Base-by-base conservation (phyloP, 2,329 filamentous ascomycete genomes). In the Coleophoma eucalyptorum region DNA sequence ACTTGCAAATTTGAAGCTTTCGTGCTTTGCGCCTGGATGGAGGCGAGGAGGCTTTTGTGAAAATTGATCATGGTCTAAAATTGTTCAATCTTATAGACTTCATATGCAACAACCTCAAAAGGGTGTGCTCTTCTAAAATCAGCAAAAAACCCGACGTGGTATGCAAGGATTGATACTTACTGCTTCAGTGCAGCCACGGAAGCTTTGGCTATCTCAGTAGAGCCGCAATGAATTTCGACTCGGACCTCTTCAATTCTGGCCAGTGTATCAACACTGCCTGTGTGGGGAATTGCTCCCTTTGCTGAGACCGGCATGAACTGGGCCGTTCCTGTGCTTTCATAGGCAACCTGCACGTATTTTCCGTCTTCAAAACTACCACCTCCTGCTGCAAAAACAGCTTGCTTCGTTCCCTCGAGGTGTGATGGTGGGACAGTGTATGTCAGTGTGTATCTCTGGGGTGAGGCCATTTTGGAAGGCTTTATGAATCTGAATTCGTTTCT, bases 131-230 rank as follows among this genome's bases (percentile, higher is more conserved):
- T 64, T 35, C 53, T 57, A 31, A 55, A 41, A 37, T 40, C 61
- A 57, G 54, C 16, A 41, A 51, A 34, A 3, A 0, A 6, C 5
- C 8, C 26, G 44, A 47, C 10, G 12, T 18, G 18, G 2, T n/a
- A 6, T 15, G 15, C 35, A 38, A 18, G 15, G 35, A 16, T 54
- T 18, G 7, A 18, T 32, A 73, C 78, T 61, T 57, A 87, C 85
- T 71, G 73, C 66, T 86, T 89, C 67, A 90, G 62, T 3, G 81
- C 85, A 18, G 72, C 75, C 0, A 89, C 83, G 1, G 77, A 84
- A 33, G 72, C 72, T 52, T 69, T 73, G 0, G 74, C 72, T 15
- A 79, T 72, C 5, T 85, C 79, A 58, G 77, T 74, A 0, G 83
- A 81, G 0, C 79, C 60, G 61, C 83, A 84, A 2, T 86, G 62